These are phyloP conservation scores for Taiozyma sp. DNA, from an alignment of 1,139 yeast species.

Conservation along the genomic window DNA sequence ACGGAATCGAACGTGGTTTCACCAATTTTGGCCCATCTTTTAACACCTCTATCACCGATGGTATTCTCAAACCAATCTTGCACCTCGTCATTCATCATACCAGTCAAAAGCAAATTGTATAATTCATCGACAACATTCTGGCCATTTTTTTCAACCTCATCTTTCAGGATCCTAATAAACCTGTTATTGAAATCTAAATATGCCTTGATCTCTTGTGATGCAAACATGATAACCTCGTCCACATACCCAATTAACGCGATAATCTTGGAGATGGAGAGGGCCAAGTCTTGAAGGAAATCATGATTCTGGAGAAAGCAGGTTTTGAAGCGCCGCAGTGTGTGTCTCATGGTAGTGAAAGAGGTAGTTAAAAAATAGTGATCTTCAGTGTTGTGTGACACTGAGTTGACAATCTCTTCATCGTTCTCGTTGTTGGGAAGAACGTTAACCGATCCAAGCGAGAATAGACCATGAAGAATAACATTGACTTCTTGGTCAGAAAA, in stretches of 20 bases:
- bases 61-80: conserved; percentile 43
- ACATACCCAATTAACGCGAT: conserved; percentile 32
- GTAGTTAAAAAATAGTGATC: conserved; percentile 19
- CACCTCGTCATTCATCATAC: conserved; percentile 44
- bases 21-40: conserved; percentile 51
- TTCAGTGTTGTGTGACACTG: conserved; percentile 4
- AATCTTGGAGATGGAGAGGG: conserved; percentile 26
- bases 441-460: conserved; percentile 23
- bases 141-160: conserved; percentile 15
- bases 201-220: conserved; percentile 36
- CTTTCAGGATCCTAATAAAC: conserved; percentile 29
- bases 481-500: conserved; percentile 24
- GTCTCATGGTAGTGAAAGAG: conserved; percentile 17
- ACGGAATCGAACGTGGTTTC: conserved; percentile 42
- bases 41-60: conserved; percentile 65
- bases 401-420: conserved; percentile 20
- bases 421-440: conserved; percentile 11
- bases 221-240: conserved; percentile 32
- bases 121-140: conserved; percentile 32
- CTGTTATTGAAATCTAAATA: conserved; percentile 36
- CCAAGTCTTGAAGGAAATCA: conserved; percentile 24
- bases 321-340: conserved; percentile 13
- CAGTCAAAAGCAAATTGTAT: conserved; percentile 51
- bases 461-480: conserved; percentile 30
- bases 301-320: conserved; percentile 7